A percentile compares a stretch with the other conserved stretches of the same genome.
Conservation (phyloP, 2,329 filamentous ascomycete genomes). For the Diaporthe vexans region DNA sequence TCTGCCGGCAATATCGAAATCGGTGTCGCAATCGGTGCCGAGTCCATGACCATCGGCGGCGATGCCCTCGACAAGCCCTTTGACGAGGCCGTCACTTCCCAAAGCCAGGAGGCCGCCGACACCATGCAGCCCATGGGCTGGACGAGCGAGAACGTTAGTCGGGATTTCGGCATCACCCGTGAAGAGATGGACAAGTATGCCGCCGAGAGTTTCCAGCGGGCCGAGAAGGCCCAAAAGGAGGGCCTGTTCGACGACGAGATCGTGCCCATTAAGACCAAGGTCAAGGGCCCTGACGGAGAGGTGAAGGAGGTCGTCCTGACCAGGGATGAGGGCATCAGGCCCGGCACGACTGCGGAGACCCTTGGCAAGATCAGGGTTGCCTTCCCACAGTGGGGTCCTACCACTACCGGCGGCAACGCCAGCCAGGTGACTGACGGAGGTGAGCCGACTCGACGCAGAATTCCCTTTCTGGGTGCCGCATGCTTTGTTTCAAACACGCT, state of each 20-base stretch:
- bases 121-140: slow-evolving; percentile 98
- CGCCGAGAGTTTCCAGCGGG: slow-evolving; percentile 87
- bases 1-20: slow-evolving; percentile 83
- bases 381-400: slow-evolving; percentile 90
- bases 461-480: background rate
- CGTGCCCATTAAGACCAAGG: slow-evolving; percentile 83
- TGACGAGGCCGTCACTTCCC: slow-evolving; percentile 78
- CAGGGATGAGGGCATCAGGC: slow-evolving; percentile 90
- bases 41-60: slow-evolving; percentile 85
- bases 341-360: slow-evolving; percentile 87
- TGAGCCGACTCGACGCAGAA: slow-evolving; percentile 51
- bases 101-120: slow-evolving; percentile 83
- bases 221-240: slow-evolving; percentile 90
- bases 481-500: background rate
- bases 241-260: slow-evolving; percentile 97
- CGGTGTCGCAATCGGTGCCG: slow-evolving; percentile 89
- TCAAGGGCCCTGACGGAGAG: slow-evolving; percentile 88
- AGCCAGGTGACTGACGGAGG: slow-evolving; percentile 95
- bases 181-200: slow-evolving; percentile 88
- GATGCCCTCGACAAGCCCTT: slow-evolving; percentile 81
- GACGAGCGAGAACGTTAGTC: slow-evolving; percentile 95
- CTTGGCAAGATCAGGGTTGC: slow-evolving; percentile 89
- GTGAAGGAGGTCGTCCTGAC: slow-evolving; percentile 83
- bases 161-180: slow-evolving; percentile 87
- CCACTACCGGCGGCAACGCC: slow-evolving; percentile 92